Evolutionary conservation across 441 rosid species (phyloP).

Genomic region (Mallotus repandus): DNA sequence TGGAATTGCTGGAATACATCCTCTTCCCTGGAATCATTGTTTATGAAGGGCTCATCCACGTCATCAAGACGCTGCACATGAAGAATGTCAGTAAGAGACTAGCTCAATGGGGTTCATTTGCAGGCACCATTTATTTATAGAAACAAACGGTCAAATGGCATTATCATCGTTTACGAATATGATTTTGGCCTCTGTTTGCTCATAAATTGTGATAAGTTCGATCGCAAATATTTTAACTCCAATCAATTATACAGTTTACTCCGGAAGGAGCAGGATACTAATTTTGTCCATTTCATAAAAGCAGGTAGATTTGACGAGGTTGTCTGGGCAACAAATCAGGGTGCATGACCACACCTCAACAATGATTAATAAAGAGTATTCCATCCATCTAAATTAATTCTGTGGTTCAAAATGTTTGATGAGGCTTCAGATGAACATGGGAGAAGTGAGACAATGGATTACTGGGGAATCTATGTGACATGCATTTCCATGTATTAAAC

Average conservation of each 20-base stretch:
- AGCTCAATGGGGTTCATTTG: neutral
- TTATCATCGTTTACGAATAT: neutral
- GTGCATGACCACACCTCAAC: neutral
- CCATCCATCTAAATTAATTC: neutral
- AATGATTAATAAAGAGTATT: neutral
- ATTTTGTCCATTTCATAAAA: neutral
- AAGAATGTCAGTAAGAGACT: conserved; percentile 16
- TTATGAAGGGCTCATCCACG: conserved; percentile 44
- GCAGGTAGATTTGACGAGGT: neutral
- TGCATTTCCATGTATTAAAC: neutral
- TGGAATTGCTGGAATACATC: conserved; percentile 48
- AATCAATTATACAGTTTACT: neutral
- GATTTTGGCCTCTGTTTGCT: neutral
- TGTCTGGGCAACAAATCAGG: neutral
- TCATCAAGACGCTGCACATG: conserved; percentile 68
- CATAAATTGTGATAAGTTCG: conserved; percentile 1
- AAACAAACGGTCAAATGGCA: conserved; percentile 6
- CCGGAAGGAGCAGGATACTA: neutral
- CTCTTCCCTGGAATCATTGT: conserved; percentile 39
- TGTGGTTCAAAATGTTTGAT: neutral
- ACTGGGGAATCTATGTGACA: neutral
- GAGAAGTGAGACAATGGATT: neutral
- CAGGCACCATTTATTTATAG: neutral
- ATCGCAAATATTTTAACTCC: neutral
- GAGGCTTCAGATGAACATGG: neutral